Percentiles rank a stretch among this genome's conserved stretches.
phyloP scores from a whole-genome alignment of 805 yeast species.

The Hanseniaspora lachancei region DNA sequence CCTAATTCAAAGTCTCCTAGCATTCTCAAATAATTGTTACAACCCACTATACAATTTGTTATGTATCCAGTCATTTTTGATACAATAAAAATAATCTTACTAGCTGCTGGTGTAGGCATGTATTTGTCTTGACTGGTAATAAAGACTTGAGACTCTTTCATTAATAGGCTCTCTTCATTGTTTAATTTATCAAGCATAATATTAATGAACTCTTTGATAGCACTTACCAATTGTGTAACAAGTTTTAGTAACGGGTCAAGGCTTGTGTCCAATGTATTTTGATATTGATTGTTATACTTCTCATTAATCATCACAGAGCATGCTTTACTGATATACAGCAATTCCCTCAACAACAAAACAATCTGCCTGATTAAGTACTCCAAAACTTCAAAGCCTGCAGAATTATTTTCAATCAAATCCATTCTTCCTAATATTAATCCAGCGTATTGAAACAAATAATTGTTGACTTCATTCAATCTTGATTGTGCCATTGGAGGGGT shows the following conservation, averaged over 20 bases:
- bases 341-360: constrained; percentile 49
- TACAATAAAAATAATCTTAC: constrained; percentile 45
- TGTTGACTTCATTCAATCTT: constrained; percentile 52
- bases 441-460: constrained; percentile 45
- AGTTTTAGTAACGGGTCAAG: constrained; percentile 46
- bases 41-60: constrained; percentile 36
- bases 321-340: constrained; percentile 45
- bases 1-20: constrained; percentile 58
- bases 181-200: constrained; percentile 30
- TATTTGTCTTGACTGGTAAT: constrained; percentile 26
- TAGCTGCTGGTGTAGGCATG: constrained; percentile 46
- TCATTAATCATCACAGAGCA: constrained; percentile 29
- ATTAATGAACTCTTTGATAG: constrained; percentile 50
- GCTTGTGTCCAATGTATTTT: constrained; percentile 28
- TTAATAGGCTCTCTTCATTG: constrained; percentile 23
- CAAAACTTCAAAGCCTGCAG: constrained; percentile 52
- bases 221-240: constrained; percentile 51
- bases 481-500: constrained; percentile 50
- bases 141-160: constrained; percentile 27
- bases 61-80: constrained; percentile 48
- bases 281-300: constrained; percentile 22
- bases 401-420: constrained; percentile 63
- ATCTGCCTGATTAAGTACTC: constrained; percentile 59
- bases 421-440: constrained; percentile 62
- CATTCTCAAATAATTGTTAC: constrained; percentile 37